A percentile compares a stretch with the other conserved stretches of the same genome.
phyloP scores from a whole-genome alignment of 805 yeast species.

The Saturnispora sekii region DNA sequence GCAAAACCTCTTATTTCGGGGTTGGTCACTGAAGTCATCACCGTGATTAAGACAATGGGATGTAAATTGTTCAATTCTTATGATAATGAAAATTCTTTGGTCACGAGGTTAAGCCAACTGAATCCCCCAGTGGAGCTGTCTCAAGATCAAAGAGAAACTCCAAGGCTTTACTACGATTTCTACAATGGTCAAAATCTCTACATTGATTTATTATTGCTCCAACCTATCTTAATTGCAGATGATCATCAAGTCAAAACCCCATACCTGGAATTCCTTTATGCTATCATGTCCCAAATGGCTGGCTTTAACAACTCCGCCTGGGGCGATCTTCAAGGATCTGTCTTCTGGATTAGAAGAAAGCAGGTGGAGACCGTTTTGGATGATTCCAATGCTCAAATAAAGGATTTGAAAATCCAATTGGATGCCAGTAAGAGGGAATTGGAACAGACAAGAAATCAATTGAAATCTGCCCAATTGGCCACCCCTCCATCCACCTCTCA shows the following conservation, averaged over 20 bases:
- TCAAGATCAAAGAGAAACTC: conserved; percentile 35
- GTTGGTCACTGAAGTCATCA: conserved; percentile 60
- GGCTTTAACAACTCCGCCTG: conserved; percentile 1
- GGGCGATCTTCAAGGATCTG: conserved; percentile 6
- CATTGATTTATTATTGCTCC: conserved; percentile 68
- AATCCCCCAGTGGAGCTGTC: conserved; percentile 29
- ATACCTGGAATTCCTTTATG: conserved; percentile 78
- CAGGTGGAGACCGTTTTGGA: conserved; percentile 17
- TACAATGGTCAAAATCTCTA: conserved; percentile 47
- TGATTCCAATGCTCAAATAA: conserved; percentile 3
- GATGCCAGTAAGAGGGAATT: conserved; percentile 11
- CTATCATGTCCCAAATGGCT: conserved; percentile 55
- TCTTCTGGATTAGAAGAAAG: conserved; percentile 19
- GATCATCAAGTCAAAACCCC: conserved; percentile 82
- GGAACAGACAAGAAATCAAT: conserved; percentile 10
- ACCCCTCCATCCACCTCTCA: conserved; percentile 4
- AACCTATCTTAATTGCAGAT: conserved; percentile 85
- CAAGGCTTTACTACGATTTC: conserved; percentile 59
- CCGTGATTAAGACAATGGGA: conserved; percentile 69
- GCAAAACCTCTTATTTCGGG: conserved; percentile 85
- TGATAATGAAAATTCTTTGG: conserved; percentile 54
- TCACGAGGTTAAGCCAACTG: conserved; percentile 41
- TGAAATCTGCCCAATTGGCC: not conserved
- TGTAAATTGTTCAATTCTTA: conserved; percentile 60
- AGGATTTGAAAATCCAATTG: not conserved